These are phyloP conservation scores for Suillus weaverae DNA, from an alignment of 768 basidiomycete species.

Conservation along the genomic window DNA sequence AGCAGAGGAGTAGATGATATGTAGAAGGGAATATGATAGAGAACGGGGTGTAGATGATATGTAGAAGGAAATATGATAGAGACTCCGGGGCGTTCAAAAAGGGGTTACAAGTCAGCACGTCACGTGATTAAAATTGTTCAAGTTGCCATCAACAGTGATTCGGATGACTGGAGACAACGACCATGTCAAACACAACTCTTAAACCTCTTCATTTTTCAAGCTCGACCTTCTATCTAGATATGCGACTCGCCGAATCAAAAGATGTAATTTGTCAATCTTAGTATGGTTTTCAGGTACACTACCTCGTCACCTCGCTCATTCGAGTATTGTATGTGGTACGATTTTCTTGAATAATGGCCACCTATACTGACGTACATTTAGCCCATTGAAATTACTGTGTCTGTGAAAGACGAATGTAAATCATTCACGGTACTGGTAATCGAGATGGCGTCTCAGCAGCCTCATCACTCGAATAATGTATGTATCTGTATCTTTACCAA, in stretches of 20 bases:
- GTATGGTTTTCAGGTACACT: not conserved
- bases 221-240: not conserved
- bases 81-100: too few relatives aligned
- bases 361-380: not conserved
- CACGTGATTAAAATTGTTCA: too few relatives aligned
- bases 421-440: not conserved
- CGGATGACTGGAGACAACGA: not conserved
- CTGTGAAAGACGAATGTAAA: not conserved
- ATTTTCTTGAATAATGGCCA: not conserved
- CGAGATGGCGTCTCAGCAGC: not conserved
- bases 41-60: too few relatives aligned
- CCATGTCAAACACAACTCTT: not conserved
- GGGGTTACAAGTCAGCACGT: too few relatives aligned
- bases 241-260: not conserved
- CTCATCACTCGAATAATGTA: not conserved
- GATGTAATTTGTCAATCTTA: not conserved
- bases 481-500: slow-evolving; percentile 1
- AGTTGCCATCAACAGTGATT: not conserved
- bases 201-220: not conserved
- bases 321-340: not conserved
- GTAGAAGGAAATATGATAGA: too few relatives aligned
- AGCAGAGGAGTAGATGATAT: too few relatives aligned
- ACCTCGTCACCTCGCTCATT: not conserved
- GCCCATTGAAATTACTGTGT: not conserved
- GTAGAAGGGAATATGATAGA: too few relatives aligned